Base-by-base conservation (phyloP, 345 rosid species). In the Viola odorata region DNA sequence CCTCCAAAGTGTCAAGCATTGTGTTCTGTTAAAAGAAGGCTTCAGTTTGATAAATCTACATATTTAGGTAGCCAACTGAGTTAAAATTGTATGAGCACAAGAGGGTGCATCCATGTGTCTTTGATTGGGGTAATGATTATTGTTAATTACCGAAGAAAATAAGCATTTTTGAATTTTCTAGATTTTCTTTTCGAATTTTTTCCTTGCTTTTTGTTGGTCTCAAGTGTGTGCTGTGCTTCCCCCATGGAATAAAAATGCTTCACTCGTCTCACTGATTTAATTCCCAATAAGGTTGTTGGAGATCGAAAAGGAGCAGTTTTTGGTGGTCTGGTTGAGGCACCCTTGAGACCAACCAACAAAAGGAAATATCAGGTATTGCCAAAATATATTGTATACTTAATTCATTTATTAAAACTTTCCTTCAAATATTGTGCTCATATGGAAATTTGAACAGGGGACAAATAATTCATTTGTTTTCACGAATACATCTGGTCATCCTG, bases 261-360 rank as follows among this genome's bases (percentile, higher is more conserved):
- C 38, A 2, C 41, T 9, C 62, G 44, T 17, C 64, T 55, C 14
- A 47, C 7, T 8, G n/a, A 23, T 15, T 66, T 49, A n/a, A n/a
- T 69, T 16, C 63, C 73, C 51, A 73, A 37, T 36, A 72, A 94
- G 97, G 91, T 90, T 59, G 83, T 90, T 76, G 97, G 97, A 67
- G 99, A 94, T 67, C 75, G 68, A 45, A 90, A 86, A 77, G 99
- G 95, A 62, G 91, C 89, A 1, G 96, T 90, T 45, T 89, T 94
- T 76, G 97, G 99, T 73, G 96, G 97, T 69, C 77, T 90, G 74
- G 91, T 94, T 12, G 99, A 94, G 64, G 95, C 97, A 61, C 97
- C 99, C 50, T 76, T 94, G 49, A 81, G 67, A 73, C 88, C 96
- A 66, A 80, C 84, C 64, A 91, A 79, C 68, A 81, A 84, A 65